Conservation (phyloP, 2,329 filamentous ascomycete genomes). For the Alternaria sp. region DNA sequence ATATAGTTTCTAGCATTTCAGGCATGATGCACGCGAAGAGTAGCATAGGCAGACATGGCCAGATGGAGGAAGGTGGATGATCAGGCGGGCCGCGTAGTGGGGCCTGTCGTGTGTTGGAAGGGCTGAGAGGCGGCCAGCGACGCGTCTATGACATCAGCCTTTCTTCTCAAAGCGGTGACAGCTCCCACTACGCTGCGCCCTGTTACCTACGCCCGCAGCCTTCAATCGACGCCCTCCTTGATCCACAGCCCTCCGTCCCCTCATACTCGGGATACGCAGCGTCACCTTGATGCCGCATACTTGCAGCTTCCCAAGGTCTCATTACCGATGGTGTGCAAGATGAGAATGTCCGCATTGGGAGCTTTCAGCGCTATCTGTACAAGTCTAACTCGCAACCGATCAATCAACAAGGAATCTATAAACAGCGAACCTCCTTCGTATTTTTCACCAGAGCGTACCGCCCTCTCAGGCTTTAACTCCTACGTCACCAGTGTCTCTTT, state of each 20-base stretch:
- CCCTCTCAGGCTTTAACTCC: neutral
- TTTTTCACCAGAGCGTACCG: neutral
- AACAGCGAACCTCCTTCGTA: neutral
- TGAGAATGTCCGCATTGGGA: neutral
- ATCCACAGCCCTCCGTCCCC: neutral
- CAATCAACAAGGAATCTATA: neutral
- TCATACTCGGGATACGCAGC: neutral
- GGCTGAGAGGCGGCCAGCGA: neutral
- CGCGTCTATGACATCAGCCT: neutral
- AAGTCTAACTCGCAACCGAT: neutral
- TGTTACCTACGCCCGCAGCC: neutral
- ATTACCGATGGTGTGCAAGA: neutral
- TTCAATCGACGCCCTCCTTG: neutral
- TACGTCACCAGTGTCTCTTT: neutral
- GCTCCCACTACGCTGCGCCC: neutral
- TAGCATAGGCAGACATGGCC: neutral
- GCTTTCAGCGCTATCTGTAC: neutral
- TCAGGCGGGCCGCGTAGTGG: constrained; percentile 1
- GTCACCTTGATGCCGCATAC: neutral
- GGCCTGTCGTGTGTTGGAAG: neutral
- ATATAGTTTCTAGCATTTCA: neutral
- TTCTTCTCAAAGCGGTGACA: neutral
- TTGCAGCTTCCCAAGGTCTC: neutral
- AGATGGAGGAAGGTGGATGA: neutral
- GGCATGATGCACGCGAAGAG: neutral